phyloP scores from a whole-genome alignment of 495 filamentous ascomycete species.

The Platismatia glauca region DNA sequence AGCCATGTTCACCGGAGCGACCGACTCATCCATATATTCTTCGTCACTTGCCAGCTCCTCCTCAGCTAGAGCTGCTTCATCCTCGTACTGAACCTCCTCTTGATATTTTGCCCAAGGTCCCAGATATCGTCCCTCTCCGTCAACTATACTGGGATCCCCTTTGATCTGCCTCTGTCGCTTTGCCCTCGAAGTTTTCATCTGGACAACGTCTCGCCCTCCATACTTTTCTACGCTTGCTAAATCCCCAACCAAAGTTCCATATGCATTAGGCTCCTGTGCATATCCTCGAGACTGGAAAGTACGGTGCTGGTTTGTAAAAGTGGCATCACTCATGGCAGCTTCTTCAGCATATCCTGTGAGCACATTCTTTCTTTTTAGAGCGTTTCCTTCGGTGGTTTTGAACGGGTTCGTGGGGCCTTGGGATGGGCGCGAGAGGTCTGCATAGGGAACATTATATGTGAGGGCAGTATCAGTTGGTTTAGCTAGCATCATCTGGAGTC shows the following conservation, averaged over 20 bases:
- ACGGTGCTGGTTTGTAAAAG: conserved; percentile 73
- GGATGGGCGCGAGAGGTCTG: conserved; percentile 57
- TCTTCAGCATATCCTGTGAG: conserved; percentile 85
- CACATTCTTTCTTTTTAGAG: conserved; percentile 77
- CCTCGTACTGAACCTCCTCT: conserved; percentile 54
- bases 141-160: conserved; percentile 71
- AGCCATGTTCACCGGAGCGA: conserved; percentile 40
- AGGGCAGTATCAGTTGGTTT: conserved; percentile 45
- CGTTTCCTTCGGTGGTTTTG: conserved; percentile 49
- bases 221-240: conserved; percentile 40
- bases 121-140: conserved; percentile 78
- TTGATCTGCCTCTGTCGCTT: conserved; percentile 68
- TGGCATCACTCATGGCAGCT: conserved; percentile 77
- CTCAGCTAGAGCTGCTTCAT: conserved; percentile 38
- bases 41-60: conserved; percentile 67
- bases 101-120: conserved; percentile 92
- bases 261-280: conserved; percentile 45
- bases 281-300: conserved; percentile 61
- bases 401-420: conserved; percentile 78
- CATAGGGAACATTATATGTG: conserved; percentile 58
- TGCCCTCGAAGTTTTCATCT: conserved; percentile 57
- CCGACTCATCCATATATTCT: conserved; percentile 59
- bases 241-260: conserved; percentile 47
- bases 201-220: conserved; percentile 49
- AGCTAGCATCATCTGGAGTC: conserved; percentile 48